Base-by-base conservation (phyloP, 495 filamentous ascomycete genomes). In the Penicillium cosmopolitanum region DNA sequence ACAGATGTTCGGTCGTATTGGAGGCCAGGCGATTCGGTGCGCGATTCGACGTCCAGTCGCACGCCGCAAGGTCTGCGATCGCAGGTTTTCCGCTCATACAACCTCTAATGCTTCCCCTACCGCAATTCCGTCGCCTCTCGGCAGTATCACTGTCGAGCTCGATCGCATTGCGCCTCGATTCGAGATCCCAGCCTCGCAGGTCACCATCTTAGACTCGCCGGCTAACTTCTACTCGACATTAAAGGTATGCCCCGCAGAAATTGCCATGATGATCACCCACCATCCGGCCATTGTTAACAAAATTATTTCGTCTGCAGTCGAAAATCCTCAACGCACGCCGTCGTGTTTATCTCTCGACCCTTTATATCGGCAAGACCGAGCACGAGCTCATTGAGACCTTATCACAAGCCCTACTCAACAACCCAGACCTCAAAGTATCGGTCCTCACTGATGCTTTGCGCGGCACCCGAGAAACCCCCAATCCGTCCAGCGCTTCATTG, bases 311-410 rank as follows among this genome's bases (percentile, higher is more conserved):
- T 65, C 16, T 60, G 46, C 68, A 96, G 89, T 69, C 77, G 57
- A 96, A 92, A 78, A 97, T 99, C 64, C 82, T 81, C 36, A 84
- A 83, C 59, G 95, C 95, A 4, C 84, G 89, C 65, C 75, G 77
- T 50, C 84, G 91, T 60, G 88, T 99, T 66, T 99, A 93, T 71
- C 78, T 99, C 51, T 96, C 92, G 18, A 98, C 95, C 0, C 79
- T 99, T 33, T 99, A 99, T 68, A 93, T 99, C 66, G 95, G 95
- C 61, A 96, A 94, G 75, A 88, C 90, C 2, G 95, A 99, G 75
- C 81, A 91, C 76, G 96, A 97, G 58, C 77, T 99, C 67, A 88
- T 99, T 57, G 77, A 85, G 15, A 92, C 88, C 0, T 77, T 99
- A 25, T 87, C 87, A 64, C 76, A 89, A 53, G 87, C 95, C 34